A percentile compares a stretch with the other conserved stretches of the same genome.
phyloP scores from a whole-genome alignment of 805 yeast genomes.

The Ogataea methanolica region DNA sequence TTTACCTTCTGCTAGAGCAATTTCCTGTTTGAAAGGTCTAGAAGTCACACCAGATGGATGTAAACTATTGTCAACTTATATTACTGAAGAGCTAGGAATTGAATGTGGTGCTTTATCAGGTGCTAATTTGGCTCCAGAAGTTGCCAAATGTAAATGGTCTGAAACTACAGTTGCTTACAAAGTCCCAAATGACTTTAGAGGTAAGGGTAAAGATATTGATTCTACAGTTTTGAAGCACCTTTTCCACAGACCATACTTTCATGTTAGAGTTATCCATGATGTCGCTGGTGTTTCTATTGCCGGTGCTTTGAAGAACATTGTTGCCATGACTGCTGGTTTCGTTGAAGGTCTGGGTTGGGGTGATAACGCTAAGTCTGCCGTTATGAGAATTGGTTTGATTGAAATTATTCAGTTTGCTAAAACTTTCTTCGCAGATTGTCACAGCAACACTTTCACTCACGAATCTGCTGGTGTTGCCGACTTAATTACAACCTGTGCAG shows the following conservation, averaged over 20 bases:
- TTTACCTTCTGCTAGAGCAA: constrained; percentile 69
- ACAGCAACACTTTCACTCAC: constrained; percentile 78
- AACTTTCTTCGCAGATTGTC: constrained; percentile 71
- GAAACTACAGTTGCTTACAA: constrained; percentile 96
- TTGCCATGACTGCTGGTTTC: constrained; percentile 94
- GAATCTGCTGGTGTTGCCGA: constrained; percentile 99
- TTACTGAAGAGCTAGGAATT: constrained; percentile 75
- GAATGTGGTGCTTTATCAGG: constrained; percentile 97
- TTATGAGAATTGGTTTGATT: constrained; percentile 90
- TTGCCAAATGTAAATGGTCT: constrained; percentile 92
- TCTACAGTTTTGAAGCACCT: constrained; percentile 66
- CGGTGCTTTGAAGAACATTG: constrained; percentile 95
- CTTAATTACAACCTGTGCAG: constrained; percentile 93
- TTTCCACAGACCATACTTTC: constrained; percentile 98
- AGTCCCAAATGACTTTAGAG: constrained; percentile 63
- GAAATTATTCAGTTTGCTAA: constrained; percentile 87
- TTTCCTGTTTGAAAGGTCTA: constrained; percentile 93
- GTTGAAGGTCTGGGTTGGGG: constrained; percentile 99
- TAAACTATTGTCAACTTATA: constrained; percentile 72
- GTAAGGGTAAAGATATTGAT: constrained; percentile 69
- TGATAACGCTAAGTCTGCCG: constrained; percentile 96
- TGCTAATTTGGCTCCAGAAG: constrained; percentile 96
- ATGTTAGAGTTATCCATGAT: constrained; percentile 86
- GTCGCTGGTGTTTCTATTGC: constrained; percentile 95
- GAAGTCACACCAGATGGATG: constrained; percentile 85